phyloP scores from a whole-genome alignment of 2,329 filamentous ascomycete species.

The Blastomyces gilchristii region DNA sequence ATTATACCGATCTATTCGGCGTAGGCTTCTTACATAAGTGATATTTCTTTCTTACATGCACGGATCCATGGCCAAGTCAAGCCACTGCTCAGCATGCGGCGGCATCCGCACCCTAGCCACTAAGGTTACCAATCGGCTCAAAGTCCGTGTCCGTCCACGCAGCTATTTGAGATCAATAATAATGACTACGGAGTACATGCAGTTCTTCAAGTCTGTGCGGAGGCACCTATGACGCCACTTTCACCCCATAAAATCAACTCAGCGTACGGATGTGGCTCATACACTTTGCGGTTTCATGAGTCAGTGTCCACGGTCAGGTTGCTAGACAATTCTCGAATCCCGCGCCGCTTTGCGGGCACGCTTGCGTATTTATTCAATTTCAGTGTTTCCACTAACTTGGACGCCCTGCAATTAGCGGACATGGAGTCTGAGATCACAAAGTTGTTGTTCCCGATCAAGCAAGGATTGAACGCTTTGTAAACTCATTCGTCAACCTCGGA shows the following conservation, averaged over 20 bases:
- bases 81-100: background rate
- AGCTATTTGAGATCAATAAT: constrained; percentile 22
- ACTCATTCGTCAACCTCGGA: constrained; percentile 28
- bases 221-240: constrained; percentile 47
- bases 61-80: too few species aligned
- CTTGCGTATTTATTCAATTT: constrained; percentile 35
- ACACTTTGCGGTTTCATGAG: constrained; percentile 34
- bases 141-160: constrained; percentile 4
- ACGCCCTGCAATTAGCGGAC: too few species aligned
- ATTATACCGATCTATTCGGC: too few species aligned
- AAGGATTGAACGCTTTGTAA: too few species aligned
- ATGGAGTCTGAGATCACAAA: too few species aligned
- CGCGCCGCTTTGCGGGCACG: constrained; percentile 52
- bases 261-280: constrained; percentile 35
- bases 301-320: too few species aligned
- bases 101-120: background rate
- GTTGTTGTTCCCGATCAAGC: too few species aligned
- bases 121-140: background rate
- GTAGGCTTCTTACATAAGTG: too few species aligned
- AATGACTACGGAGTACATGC: constrained; percentile 10
- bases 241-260: constrained; percentile 30
- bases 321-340: constrained; percentile 33
- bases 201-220: constrained; percentile 45
- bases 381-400: too few species aligned
- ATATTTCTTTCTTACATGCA: too few species aligned